A percentile compares a stretch with the other conserved stretches of the same genome.
Evolutionary conservation across 164 flowering plant genomes (phyloP).

Genomic region (Chimonanthus salicifolius): DNA sequence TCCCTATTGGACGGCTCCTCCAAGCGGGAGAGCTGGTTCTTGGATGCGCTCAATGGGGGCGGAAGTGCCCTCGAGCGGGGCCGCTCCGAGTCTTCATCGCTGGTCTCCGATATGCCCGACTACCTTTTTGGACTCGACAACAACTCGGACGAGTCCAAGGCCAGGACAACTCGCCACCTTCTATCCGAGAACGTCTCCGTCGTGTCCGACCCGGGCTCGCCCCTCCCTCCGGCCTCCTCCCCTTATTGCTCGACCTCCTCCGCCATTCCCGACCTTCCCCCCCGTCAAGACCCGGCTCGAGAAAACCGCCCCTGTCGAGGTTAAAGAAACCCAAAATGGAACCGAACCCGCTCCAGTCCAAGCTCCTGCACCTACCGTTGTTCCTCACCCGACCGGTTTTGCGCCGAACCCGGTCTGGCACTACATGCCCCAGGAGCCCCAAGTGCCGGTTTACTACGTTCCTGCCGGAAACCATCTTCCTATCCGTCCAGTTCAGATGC

Average conservation of each 20-base stretch:
- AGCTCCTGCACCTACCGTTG: slow-evolving; percentile 1
- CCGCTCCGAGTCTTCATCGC: slow-evolving; percentile 75
- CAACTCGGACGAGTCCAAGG: slow-evolving; percentile 39
- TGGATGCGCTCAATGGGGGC: slow-evolving; percentile 76
- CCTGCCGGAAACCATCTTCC: slow-evolving; percentile 32
- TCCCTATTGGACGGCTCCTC: slow-evolving; percentile 51
- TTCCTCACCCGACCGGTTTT: slow-evolving; percentile 24
- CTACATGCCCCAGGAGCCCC: slow-evolving; percentile 39
- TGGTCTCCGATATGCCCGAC: slow-evolving; percentile 85
- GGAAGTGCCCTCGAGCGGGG: slow-evolving; percentile 49
- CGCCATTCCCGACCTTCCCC: slow-evolving; percentile 49
- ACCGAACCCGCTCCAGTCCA: slow-evolving; percentile 8
- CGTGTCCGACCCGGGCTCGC: slow-evolving; percentile 77
- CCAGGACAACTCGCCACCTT: slow-evolving; percentile 16
- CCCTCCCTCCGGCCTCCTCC: slow-evolving; percentile 38
- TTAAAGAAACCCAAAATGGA: slow-evolving; percentile 19
- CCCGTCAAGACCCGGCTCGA: slow-evolving; percentile 59
- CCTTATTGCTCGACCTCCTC: slow-evolving; percentile 51
- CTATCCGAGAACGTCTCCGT: slow-evolving; percentile 35
- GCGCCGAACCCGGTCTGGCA: slow-evolving; percentile 39
- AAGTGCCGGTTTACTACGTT: slow-evolving; percentile 55
- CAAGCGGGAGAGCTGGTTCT: slow-evolving; percentile 73
- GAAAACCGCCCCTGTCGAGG: slow-evolving; percentile 13
- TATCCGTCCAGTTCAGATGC: slow-evolving; percentile 37
- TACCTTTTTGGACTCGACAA: slow-evolving; percentile 78